These are phyloP conservation scores for Suillus brevipes DNA, from an alignment of 768 basidiomycete species.

Conservation along the genomic window DNA sequence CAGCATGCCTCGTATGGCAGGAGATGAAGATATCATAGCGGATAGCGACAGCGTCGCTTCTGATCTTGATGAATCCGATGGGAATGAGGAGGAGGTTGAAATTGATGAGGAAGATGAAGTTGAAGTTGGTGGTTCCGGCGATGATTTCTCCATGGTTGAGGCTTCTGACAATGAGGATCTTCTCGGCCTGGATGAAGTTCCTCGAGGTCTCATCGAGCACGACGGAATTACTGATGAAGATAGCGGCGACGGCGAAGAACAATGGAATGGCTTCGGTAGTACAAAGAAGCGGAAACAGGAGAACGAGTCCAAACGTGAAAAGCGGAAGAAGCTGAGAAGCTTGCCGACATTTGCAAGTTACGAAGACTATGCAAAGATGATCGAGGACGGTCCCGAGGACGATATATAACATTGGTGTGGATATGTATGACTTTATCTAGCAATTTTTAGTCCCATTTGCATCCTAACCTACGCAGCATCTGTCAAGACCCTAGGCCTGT, in stretches of 20 bases:
- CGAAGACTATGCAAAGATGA: conserved; percentile 83
- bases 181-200: conserved; percentile 53
- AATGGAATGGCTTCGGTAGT: conserved; percentile 57
- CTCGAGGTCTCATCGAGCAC: conserved; percentile 59
- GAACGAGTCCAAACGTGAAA: conserved; percentile 39
- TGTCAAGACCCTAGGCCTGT: too few relatives aligned
- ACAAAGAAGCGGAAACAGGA: conserved; percentile 38
- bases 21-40: conserved; percentile 47
- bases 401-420: conserved; percentile 18
- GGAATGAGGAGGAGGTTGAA: conserved; percentile 33
- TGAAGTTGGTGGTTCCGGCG: conserved; percentile 42
- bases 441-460: too few relatives aligned
- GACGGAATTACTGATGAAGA: conserved; percentile 53
- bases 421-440: neutral
- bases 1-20: conserved; percentile 66
- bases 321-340: conserved; percentile 67
- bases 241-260: conserved; percentile 42
- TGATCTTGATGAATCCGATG: conserved; percentile 31
- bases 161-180: conserved; percentile 74
- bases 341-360: conserved; percentile 85
- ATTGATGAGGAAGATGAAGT: conserved; percentile 36
- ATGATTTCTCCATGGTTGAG: conserved; percentile 57
- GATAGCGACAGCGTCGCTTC: conserved; percentile 36
- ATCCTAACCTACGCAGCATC: too few relatives aligned
- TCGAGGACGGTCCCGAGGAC: conserved; percentile 55